Base-by-base conservation (phyloP, 805 yeast genomes). In the Pichia rugopelliculosa region DNA sequence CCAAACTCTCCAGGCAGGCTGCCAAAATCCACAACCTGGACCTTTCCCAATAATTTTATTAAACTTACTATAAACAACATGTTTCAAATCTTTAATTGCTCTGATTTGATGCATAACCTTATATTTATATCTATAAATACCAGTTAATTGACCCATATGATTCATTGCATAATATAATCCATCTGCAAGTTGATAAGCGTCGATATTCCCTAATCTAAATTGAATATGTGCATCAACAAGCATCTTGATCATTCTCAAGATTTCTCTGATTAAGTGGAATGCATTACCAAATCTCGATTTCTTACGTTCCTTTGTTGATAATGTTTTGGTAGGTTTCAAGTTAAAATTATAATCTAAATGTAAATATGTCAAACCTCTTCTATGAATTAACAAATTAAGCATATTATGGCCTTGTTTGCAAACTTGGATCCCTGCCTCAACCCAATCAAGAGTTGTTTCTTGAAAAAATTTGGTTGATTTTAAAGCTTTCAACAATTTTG, bases 11-110 rank as follows among this genome's bases (percentile, higher is more conserved):
- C 98, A 93, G 1, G 96, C 87, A 0, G 99, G 99, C 60, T 93
- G 98, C 99, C 99, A 93, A 64, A 93, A 86, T 1, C 99, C 99
- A 69, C 96, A 87, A 0, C 99, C 99, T 1, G 99, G 98, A 2
- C 99, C 99, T 60, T 91, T 93, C 0, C 97, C 97, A 23, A 93
- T 85, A n/a, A 78, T 71, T 34, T 74, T 72, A 60, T 93, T 93
- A 69, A 93, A 93, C 52, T 84, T 73, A 53, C 87, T 75, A 60
- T 93, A 93, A 0, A 93, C 84, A 7, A 91, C 82, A 62, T 93
- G 99, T 65, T 93, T 93, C 58, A 93, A 68, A 66, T 93, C 99
- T 62, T 93, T 93, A 64, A 97, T 89, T 2, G 95, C 90, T 44
- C 97, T 77, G 37, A 93, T 90, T 65, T 93, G 99, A 60, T 90